These are phyloP conservation scores for Macrophomina phaseolina DNA, from an alignment of 2,329 filamentous ascomycete genomes.

Conservation along the genomic window DNA sequence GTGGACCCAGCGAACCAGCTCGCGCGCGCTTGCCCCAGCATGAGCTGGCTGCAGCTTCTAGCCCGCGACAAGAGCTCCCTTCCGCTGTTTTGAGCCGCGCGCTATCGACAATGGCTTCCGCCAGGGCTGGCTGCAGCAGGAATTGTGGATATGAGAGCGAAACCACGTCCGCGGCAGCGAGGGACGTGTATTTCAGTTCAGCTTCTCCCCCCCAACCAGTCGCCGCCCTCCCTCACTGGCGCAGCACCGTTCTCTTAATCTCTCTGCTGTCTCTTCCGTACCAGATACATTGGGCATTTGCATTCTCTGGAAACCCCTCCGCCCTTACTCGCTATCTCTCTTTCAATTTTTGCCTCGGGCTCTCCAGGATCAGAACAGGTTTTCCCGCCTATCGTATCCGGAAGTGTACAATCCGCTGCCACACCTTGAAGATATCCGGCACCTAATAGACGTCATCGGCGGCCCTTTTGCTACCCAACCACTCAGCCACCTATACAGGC, in stretches of 20 bases:
- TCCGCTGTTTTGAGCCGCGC: constrained; percentile 17
- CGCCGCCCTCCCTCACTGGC: not conserved
- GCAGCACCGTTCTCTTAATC: not conserved
- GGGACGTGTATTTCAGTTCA: constrained; percentile 13
- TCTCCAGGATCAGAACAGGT: constrained; percentile 17
- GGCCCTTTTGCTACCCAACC: not conserved
- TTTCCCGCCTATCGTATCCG: constrained; percentile 21
- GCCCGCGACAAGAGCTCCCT: constrained; percentile 4
- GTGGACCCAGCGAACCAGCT: constrained; percentile 7
- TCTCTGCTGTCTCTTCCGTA: constrained; percentile 5
- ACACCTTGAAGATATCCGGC: constrained; percentile 5
- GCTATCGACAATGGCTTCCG: constrained; percentile 21
- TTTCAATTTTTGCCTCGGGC: not conserved
- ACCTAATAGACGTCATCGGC: constrained; percentile 25
- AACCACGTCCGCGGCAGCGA: not conserved
- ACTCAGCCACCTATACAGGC: constrained; percentile 2
- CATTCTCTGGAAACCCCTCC: not conserved
- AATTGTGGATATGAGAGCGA: constrained; percentile 21
- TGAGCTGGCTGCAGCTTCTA: constrained; percentile 8
- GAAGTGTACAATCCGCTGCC: constrained; percentile 1
- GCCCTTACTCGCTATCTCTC: constrained; percentile 1
- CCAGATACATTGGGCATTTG: not conserved
- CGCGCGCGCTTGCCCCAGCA: constrained; percentile 18
- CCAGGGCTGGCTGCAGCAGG: constrained; percentile 10
- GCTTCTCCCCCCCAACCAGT: not conserved